These are phyloP conservation scores for Lentinula sp. DNA, from an alignment of 768 basidiomycete genomes.

Conservation along the genomic window DNA sequence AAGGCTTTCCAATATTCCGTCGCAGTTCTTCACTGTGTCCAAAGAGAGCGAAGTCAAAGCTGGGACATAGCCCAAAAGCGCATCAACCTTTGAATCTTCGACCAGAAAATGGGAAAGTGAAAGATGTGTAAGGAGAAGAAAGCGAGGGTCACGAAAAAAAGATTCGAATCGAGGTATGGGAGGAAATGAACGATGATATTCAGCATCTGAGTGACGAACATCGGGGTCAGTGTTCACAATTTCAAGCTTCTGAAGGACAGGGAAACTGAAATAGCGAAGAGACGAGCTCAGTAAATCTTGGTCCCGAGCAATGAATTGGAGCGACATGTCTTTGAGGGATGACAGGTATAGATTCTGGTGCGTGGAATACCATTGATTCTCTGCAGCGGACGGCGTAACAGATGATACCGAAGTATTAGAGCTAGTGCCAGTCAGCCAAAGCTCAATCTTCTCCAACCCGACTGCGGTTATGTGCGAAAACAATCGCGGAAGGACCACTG, in stretches of 20 bases:
- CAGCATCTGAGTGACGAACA: slow-evolving; percentile 13
- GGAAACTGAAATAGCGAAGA: slow-evolving; percentile 38
- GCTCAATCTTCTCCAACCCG: slow-evolving; percentile 34
- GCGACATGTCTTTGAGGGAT: slow-evolving; percentile 33
- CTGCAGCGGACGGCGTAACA: background rate
- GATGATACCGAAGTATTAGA: background rate
- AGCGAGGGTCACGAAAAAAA: slow-evolving; percentile 52
- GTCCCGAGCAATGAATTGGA: slow-evolving; percentile 28
- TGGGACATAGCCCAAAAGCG: slow-evolving; percentile 48
- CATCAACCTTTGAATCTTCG: slow-evolving; percentile 21
- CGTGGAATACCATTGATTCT: background rate
- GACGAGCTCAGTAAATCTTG: slow-evolving; percentile 31
- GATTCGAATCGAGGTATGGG: slow-evolving; percentile 45
- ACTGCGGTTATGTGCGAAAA: slow-evolving; percentile 35
- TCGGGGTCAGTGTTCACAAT: slow-evolving; percentile 30
- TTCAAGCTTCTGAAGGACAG: slow-evolving; percentile 37
- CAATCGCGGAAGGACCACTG: slow-evolving; percentile 35
- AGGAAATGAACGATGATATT: slow-evolving; percentile 9
- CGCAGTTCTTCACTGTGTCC: slow-evolving; percentile 38
- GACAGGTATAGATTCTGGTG: slow-evolving; percentile 19
- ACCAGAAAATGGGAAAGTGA: slow-evolving; percentile 43
- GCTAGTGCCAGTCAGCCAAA: slow-evolving; percentile 22
- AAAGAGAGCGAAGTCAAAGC: slow-evolving; percentile 40
- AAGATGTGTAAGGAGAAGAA: slow-evolving; percentile 43
- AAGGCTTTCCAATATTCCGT: slow-evolving; percentile 32